Evolutionary conservation across 2,329 filamentous ascomycete genomes (phyloP).

Genomic region (Fusarium nanum): DNA sequence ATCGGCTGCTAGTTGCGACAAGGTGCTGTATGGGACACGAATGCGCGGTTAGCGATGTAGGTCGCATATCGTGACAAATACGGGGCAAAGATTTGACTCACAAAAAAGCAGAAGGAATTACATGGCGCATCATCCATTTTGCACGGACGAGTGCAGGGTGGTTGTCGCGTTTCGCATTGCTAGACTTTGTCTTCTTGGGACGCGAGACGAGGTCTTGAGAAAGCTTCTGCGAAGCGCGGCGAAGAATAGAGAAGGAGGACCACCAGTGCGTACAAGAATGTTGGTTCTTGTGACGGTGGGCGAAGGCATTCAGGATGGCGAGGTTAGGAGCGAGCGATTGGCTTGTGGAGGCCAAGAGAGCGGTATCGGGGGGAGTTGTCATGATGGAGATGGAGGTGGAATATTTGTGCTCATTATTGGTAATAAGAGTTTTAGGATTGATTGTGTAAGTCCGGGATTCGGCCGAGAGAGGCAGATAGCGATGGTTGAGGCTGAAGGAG

Average conservation of each 20-base stretch:
- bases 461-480: constrained; percentile 6
- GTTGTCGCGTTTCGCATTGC: constrained; percentile 9
- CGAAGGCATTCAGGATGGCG: constrained; percentile 75
- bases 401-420: constrained; percentile 12
- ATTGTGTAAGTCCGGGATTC: constrained; percentile 19
- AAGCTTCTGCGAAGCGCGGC: constrained; percentile 72
- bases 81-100: constrained; percentile 36
- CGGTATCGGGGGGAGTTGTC: constrained; percentile 12
- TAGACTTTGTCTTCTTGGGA: constrained; percentile 23
- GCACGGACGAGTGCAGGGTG: constrained; percentile 40
- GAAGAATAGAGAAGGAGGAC: constrained; percentile 75
- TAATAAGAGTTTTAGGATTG: neutral
- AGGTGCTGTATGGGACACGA: constrained; percentile 58
- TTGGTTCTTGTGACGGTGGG: constrained; percentile 91
- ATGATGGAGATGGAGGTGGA: constrained; percentile 18
- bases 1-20: constrained; percentile 77
- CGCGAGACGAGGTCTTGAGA: constrained; percentile 41
- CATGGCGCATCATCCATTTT: constrained; percentile 47
- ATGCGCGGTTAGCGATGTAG: constrained; percentile 6
- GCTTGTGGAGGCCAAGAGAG: constrained; percentile 32
- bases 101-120: constrained; percentile 53
- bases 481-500: constrained; percentile 10
- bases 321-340: constrained; percentile 54
- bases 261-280: constrained; percentile 87
- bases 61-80: neutral